phyloP scores from a whole-genome alignment of 2,329 filamentous ascomycete species.

The Teratosphaeria destructans region DNA sequence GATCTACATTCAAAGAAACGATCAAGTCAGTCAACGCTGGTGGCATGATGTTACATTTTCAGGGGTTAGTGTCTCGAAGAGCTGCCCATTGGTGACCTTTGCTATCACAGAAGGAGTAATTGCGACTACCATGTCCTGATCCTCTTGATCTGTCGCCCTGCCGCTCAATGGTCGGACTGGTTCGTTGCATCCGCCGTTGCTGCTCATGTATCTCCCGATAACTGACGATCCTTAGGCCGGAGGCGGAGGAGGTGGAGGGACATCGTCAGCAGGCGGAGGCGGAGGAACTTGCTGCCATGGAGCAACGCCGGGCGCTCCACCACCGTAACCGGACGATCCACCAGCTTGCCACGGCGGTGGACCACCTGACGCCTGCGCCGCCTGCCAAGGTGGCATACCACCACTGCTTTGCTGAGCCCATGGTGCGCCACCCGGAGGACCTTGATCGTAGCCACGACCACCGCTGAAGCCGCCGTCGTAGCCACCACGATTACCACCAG shows the following conservation, averaged over 20 bases:
- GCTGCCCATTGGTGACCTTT: not conserved
- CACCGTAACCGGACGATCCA: not conserved
- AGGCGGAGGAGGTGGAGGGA: constrained; percentile 1
- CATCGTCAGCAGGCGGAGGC: not conserved
- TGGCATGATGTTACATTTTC: not conserved
- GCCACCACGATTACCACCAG: constrained; percentile 8
- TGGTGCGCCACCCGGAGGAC: constrained; percentile 9
- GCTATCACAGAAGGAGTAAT: not conserved
- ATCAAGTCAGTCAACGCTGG: not conserved
- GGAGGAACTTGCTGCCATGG: not conserved
- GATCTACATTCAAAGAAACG: not conserved
- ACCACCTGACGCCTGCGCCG: not conserved
- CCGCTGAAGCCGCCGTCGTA: constrained; percentile 10
- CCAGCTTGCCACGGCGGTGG: constrained; percentile 10
- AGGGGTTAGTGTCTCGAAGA: not conserved
- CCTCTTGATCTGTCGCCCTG: not conserved
- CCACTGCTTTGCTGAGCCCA: constrained; percentile 7
- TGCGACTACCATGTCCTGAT: not conserved
- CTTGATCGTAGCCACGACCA: constrained; percentile 15
- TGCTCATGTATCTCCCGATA: not conserved
- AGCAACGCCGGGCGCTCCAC: not conserved
- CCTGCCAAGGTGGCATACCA: constrained; percentile 2
- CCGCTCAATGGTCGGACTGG: not conserved
- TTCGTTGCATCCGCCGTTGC: not conserved
- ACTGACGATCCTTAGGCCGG: not conserved